Evolutionary conservation across 768 basidiomycete species (phyloP).

Genomic region (Exidia glandulosa): DNA sequence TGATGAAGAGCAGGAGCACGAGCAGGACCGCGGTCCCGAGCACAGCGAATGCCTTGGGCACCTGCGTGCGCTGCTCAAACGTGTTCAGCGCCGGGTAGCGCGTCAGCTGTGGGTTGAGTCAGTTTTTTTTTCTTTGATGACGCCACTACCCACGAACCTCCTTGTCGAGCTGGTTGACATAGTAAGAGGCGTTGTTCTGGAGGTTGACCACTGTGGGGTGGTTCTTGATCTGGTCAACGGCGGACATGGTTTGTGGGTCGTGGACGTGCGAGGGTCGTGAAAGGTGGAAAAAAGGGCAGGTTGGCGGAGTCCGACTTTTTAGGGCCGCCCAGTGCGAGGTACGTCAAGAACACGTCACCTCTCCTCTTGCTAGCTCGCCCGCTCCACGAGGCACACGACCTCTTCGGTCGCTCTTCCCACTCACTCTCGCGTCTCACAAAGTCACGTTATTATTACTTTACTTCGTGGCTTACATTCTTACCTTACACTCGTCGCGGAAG

Average conservation of each 20-base stretch:
- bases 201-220: conserved; percentile 82
- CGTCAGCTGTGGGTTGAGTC: conserved; percentile 39
- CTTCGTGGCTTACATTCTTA: too few species aligned
- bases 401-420: too few species aligned
- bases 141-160: conserved; percentile 60
- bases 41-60: conserved; percentile 88
- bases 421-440: too few species aligned
- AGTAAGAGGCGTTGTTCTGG: conserved; percentile 70
- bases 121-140: neutral
- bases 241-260: neutral
- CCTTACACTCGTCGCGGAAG: too few species aligned
- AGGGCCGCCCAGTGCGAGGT: too few species aligned
- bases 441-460: too few species aligned
- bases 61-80: conserved; percentile 80
- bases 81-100: conserved; percentile 80
- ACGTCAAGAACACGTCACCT: too few species aligned
- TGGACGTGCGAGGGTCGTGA: too few species aligned
- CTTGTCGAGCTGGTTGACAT: conserved; percentile 87
- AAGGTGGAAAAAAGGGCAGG: too few species aligned
- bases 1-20: conserved; percentile 70
- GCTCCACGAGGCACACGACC: too few species aligned
- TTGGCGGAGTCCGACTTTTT: too few species aligned
- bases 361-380: too few species aligned
- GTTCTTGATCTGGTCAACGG: conserved; percentile 30
- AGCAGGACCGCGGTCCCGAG: conserved; percentile 59